phyloP scores from a whole-genome alignment of 495 filamentous ascomycete genomes.

The Podospora bellae-mahoneyi region DNA sequence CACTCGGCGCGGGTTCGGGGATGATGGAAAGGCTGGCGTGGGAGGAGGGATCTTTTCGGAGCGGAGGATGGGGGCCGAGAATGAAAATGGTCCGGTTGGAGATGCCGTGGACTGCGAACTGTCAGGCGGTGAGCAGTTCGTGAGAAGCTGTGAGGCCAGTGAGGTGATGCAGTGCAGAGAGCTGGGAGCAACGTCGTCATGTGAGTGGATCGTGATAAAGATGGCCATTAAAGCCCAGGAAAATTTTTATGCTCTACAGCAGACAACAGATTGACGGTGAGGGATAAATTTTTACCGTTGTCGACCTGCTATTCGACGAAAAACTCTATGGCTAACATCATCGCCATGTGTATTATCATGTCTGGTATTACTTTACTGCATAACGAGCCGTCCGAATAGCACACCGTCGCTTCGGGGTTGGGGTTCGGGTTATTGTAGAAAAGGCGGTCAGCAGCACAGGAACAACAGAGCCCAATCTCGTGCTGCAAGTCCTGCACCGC shows the following conservation, averaged over 20 bases:
- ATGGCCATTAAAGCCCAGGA: constrained; percentile 7
- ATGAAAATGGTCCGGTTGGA: constrained; percentile 1
- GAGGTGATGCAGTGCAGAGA: constrained; percentile 6
- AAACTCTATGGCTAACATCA: background rate
- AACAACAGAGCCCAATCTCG: constrained; percentile 7
- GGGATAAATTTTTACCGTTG: constrained; percentile 3
- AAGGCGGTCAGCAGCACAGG: constrained; percentile 32
- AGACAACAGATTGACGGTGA: constrained; percentile 8
- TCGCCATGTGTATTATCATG: background rate
- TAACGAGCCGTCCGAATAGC: background rate
- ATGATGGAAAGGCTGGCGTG: background rate
- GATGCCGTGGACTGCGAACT: background rate
- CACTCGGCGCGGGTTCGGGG: constrained; percentile 13
- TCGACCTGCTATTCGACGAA: constrained; percentile 1
- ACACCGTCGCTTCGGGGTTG: background rate
- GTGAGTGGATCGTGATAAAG: constrained; percentile 15
- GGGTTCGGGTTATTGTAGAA: constrained; percentile 4
- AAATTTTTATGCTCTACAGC: constrained; percentile 6
- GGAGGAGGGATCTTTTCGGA: constrained; percentile 2
- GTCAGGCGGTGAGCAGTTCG: constrained; percentile 29
- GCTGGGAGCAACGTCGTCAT: constrained; percentile 15
- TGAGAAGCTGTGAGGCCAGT: constrained; percentile 1
- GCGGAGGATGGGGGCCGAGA: constrained; percentile 4
- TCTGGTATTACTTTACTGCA: background rate
- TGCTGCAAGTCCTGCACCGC: constrained; percentile 7